phyloP scores from a whole-genome alignment of 2,329 filamentous ascomycete genomes.

The Basipetospora chlamydospora region DNA sequence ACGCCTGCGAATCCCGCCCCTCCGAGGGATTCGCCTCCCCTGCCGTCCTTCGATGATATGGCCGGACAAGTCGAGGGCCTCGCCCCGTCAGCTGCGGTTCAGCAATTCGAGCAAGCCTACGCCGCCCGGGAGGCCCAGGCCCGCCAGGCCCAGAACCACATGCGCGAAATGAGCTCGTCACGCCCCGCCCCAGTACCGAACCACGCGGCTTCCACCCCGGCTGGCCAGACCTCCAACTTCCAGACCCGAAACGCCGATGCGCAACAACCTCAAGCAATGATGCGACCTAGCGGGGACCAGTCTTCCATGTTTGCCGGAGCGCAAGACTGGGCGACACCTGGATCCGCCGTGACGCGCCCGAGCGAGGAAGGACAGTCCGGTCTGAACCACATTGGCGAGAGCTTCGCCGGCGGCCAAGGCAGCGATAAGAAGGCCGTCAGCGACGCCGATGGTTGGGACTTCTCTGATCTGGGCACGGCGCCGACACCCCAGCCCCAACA shows the following conservation, averaged over 20 bases:
- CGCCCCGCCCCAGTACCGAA: slow-evolving; percentile 27
- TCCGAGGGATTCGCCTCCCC: slow-evolving; percentile 45
- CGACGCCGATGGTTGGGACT: slow-evolving; percentile 77
- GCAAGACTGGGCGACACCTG: slow-evolving; percentile 18
- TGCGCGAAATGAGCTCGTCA: slow-evolving; percentile 5
- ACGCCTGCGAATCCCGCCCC: slow-evolving; percentile 51
- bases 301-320: slow-evolving; percentile 22
- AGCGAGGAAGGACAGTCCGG: neutral
- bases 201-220: slow-evolving; percentile 25
- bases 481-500: slow-evolving; percentile 37
- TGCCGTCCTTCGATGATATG: slow-evolving; percentile 45
- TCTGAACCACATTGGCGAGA: slow-evolving; percentile 3
- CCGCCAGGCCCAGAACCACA: slow-evolving; percentile 1
- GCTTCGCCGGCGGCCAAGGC: neutral
- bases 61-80: slow-evolving; percentile 35
- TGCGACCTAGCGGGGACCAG: slow-evolving; percentile 37
- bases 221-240: slow-evolving; percentile 15
- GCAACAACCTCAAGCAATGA: slow-evolving; percentile 33
- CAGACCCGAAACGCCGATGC: slow-evolving; percentile 20
- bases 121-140: slow-evolving; percentile 23
- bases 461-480: slow-evolving; percentile 21
- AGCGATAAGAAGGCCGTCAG: slow-evolving; percentile 11
- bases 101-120: slow-evolving; percentile 24
- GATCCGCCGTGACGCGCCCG: slow-evolving; percentile 11
- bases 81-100: slow-evolving; percentile 24